These are phyloP conservation scores for Nasturtium officinale DNA, from an alignment of 345 rosid species.

Conservation along the genomic window DNA sequence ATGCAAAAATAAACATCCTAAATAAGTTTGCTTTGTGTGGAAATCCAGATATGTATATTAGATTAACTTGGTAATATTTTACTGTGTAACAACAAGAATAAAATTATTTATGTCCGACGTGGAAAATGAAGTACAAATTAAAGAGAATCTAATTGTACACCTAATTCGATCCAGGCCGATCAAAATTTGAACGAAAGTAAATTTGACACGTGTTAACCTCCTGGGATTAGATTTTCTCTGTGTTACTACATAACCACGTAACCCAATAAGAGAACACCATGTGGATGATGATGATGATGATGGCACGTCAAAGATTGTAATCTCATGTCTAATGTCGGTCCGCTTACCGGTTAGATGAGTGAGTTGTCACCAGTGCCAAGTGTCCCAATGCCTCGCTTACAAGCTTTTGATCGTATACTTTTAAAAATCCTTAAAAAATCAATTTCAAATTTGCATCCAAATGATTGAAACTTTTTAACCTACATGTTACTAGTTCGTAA, in stretches of 20 bases:
- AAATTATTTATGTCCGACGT: slow-evolving; percentile 4
- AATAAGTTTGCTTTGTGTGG: background rate
- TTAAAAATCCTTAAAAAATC: background rate
- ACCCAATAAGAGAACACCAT: slow-evolving; percentile 31
- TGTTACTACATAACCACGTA: slow-evolving; percentile 7
- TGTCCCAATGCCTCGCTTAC: slow-evolving; percentile 18
- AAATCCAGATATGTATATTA: background rate
- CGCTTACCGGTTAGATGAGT: slow-evolving; percentile 12
- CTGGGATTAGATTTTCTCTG: slow-evolving; percentile 23
- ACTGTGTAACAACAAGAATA: too few species aligned
- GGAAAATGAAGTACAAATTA: slow-evolving; percentile 10
- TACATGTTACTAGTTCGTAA: too few species aligned
- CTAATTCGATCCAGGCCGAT: slow-evolving; percentile 24
- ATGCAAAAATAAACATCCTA: too few species aligned
- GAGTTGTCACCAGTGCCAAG: slow-evolving; percentile 29
- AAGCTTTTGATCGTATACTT: slow-evolving; percentile 19
- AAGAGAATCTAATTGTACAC: slow-evolving; percentile 31
- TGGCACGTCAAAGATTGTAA: slow-evolving; percentile 26
- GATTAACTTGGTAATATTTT: too few species aligned
- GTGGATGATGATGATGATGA: slow-evolving; percentile 27
- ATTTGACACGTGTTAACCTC: slow-evolving; percentile 24
- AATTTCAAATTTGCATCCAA: background rate
- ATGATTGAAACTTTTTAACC: background rate
- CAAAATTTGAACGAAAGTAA: slow-evolving; percentile 1
- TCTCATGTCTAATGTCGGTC: slow-evolving; percentile 28